Percentiles rank a stretch among this genome's conserved stretches.
Conservation (phyloP, 768 basidiomycete genomes). For the Hydnum rufescens region DNA sequence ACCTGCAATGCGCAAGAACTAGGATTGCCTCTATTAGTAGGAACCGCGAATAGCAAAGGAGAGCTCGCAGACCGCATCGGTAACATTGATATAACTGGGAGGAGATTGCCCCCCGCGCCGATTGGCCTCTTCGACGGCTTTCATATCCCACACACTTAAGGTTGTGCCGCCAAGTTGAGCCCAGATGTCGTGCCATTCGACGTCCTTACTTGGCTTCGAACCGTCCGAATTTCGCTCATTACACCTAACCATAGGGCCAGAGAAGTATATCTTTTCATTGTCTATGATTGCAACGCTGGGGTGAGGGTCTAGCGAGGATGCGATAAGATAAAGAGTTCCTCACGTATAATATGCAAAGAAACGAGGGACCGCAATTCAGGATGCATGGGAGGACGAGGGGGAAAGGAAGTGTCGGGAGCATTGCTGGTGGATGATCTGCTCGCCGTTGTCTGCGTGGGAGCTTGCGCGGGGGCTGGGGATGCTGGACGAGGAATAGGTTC, state of each 20-base stretch:
- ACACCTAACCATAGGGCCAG: slow-evolving; percentile 57
- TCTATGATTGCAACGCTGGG: slow-evolving; percentile 19
- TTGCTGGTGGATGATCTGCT: neutral
- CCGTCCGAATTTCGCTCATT: slow-evolving; percentile 67
- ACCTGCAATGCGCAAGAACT: neutral
- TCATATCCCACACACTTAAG: slow-evolving; percentile 84
- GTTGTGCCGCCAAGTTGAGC: slow-evolving; percentile 80
- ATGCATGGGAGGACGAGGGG: slow-evolving; percentile 4
- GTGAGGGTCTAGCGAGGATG: neutral
- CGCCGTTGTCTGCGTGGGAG: neutral
- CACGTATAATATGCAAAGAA: slow-evolving; percentile 6
- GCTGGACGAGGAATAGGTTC: neutral
- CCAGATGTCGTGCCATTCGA: slow-evolving; percentile 73
- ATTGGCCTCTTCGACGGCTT: slow-evolving; percentile 66
- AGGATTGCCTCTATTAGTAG: neutral
- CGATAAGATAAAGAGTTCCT: neutral
- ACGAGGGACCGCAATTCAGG: slow-evolving; percentile 11
- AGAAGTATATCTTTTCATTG: slow-evolving; percentile 72
- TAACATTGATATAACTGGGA: slow-evolving; percentile 70
- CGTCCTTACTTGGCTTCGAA: slow-evolving; percentile 45
- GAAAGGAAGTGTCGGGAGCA: neutral
- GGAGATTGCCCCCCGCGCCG: slow-evolving; percentile 65
- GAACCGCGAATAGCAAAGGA: slow-evolving; percentile 8
- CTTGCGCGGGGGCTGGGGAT: neutral
- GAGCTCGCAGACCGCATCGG: slow-evolving; percentile 48